Evolutionary conservation across 306 rosid species (phyloP).

Genomic region (Quillaja saponaria): DNA sequence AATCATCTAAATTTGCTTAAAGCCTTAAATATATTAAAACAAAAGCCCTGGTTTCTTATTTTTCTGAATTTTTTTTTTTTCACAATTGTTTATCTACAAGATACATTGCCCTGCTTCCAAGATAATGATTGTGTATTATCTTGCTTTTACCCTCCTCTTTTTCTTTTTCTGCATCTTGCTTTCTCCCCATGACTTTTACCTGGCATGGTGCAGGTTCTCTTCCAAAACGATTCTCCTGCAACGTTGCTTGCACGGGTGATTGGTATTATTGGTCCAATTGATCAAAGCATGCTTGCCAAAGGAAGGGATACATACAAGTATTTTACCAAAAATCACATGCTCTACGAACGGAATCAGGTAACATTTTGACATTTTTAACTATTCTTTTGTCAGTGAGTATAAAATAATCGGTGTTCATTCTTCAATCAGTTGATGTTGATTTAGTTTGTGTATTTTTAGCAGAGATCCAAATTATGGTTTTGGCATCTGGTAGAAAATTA

Average conservation of each 20-base stretch:
- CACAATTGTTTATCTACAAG: neutral
- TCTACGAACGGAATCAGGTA: constrained; percentile 96
- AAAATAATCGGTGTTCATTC: constrained; percentile 10
- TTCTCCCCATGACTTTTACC: constrained; percentile 6
- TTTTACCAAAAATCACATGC: constrained; percentile 97
- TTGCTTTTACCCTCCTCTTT: neutral
- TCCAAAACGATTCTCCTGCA: constrained; percentile 97
- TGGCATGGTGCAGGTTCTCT: constrained; percentile 67
- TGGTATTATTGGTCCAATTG: constrained; percentile 82
- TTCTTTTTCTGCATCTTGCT: neutral
- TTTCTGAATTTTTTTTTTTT: neutral
- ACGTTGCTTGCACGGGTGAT: constrained; percentile 91
- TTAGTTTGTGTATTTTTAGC: constrained; percentile 13
- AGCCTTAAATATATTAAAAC: too few relatives aligned
- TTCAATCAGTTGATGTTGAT: constrained; percentile 14
- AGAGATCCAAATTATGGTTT: neutral
- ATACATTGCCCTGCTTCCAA: neutral
- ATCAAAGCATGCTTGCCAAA: constrained; percentile 88
- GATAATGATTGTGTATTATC: neutral
- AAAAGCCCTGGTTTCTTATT: neutral
- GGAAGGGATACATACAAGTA: constrained; percentile 90
- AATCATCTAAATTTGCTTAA: neutral
- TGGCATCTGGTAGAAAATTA: neutral
- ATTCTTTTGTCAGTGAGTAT: neutral
- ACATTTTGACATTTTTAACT: constrained; percentile 15